A percentile compares a stretch with the other conserved stretches of the same genome.
Conservation (phyloP, 2,329 filamentous ascomycete species). For the Fusarium sublunatum region DNA sequence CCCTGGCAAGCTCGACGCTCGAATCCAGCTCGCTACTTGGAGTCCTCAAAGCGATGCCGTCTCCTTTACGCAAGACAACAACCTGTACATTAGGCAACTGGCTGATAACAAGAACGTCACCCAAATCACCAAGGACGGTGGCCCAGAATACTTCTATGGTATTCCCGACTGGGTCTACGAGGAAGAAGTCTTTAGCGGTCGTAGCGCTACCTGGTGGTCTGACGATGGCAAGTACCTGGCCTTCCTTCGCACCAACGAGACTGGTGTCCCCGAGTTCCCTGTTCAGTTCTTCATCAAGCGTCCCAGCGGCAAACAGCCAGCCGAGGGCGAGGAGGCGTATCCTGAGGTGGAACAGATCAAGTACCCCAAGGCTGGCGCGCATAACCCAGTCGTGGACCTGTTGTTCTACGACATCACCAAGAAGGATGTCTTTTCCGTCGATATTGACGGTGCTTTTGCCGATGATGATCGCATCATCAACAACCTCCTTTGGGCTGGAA, state of each 20-base stretch:
- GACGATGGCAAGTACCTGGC: conserved; percentile 88
- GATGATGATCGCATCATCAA: conserved; percentile 91
- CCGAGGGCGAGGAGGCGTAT: conserved; percentile 81
- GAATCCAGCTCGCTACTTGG: conserved; percentile 88
- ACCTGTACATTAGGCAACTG: conserved; percentile 81
- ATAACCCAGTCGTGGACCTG: conserved; percentile 89
- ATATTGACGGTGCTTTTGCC: conserved; percentile 79
- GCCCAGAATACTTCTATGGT: conserved; percentile 90
- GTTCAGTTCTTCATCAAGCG: conserved; percentile 92
- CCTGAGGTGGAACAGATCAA: conserved; percentile 93
- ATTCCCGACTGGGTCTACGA: conserved; percentile 98
- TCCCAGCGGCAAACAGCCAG: conserved; percentile 78
- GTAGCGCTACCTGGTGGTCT: conserved; percentile 95
- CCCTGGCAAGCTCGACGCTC: conserved; percentile 70
- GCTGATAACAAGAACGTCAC: conserved; percentile 65
- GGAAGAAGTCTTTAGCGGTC: conserved; percentile 71
- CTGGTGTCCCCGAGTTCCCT: conserved; percentile 88
- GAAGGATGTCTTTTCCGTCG: conserved; percentile 81
- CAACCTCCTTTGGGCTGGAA: conserved; percentile 90
- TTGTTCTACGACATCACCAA: conserved; percentile 88
- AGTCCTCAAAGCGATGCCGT: conserved; percentile 87
- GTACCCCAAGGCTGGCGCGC: conserved; percentile 94
- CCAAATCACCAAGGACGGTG: conserved; percentile 87
- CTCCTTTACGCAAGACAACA: conserved; percentile 91
- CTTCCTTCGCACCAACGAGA: conserved; percentile 94